Base-by-base conservation (phyloP, 2,329 filamentous ascomycete genomes). In the Chaetomiaceae sp. region DNA sequence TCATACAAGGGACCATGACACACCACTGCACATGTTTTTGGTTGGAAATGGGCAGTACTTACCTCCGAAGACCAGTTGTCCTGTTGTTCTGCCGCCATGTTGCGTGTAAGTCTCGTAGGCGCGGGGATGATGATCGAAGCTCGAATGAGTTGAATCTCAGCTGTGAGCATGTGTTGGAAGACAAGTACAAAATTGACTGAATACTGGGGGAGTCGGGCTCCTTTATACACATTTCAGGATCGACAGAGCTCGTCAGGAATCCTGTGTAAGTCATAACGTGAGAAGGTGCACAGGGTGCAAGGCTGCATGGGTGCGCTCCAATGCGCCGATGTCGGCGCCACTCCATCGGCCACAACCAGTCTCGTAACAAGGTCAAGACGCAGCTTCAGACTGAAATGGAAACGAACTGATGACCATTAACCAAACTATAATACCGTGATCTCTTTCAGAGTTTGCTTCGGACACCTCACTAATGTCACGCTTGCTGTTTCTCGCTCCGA, bases 1-100 rank as follows among this genome's bases (percentile, higher is more conserved):
- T n/a, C n/a, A n/a, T n/a, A n/a, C n/a, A n/a, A n/a, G n/a, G n/a
- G n/a, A n/a, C n/a, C 25, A 33, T 31, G 38, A 48, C 42, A 41
- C 21, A 16, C 14, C 23, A 20, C 9, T 27, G 39, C 7, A 17
- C 39, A 27, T 7, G 14, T 20, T 10, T 14, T 19, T 14, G 5
- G 3, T 8, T 20, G 39, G 23, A 14, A n/a, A 31, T 20, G 38
- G 10, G 3, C 6, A 19, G n/a, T 12, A n/a, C 35, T 6, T 55
- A 67, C 70, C 65, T 72, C 67, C 2, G 70, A 65, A 4, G 69
- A 68, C 70, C 71, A 73, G 39, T 68, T 64, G 39, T 73, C 70
- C 19, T 58, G 56, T 17, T 58, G 44, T 33, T 57, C 48, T 0
- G 55, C n/a, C 5, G 58, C 47, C 59, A 63, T 64, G 23, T 4